These are phyloP conservation scores for Anisodus acutangulus DNA, from an alignment of 257 asterid genomes.

Conservation along the genomic window DNA sequence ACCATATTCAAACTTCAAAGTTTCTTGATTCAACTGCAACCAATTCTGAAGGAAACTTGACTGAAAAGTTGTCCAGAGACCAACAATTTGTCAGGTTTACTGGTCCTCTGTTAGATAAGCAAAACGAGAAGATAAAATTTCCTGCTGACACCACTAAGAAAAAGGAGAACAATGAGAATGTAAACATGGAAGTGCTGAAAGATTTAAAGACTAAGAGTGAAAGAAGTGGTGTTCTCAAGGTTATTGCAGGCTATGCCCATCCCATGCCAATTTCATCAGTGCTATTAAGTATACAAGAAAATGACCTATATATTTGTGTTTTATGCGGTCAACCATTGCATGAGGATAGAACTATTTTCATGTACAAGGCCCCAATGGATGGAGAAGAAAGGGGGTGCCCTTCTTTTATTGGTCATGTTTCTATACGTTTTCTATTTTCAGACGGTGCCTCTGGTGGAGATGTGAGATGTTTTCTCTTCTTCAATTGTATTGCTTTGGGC, in stretches of 20 bases:
- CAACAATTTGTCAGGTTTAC: constrained; percentile 43
- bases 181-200: constrained; percentile 38
- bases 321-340: constrained; percentile 60
- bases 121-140: constrained; percentile 40
- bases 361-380: constrained; percentile 59
- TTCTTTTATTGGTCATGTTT: constrained; percentile 68
- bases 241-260: constrained; percentile 66
- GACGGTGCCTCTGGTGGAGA: constrained; percentile 56
- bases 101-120: constrained; percentile 42
- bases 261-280: constrained; percentile 73
- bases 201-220: constrained; percentile 40
- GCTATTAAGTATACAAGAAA: constrained; percentile 61
- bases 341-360: constrained; percentile 56
- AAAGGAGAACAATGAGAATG: constrained; percentile 44
- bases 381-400: constrained; percentile 71
- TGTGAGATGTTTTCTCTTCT: constrained; percentile 54
- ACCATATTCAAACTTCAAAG: constrained; percentile 29
- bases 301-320: constrained; percentile 65
- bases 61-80: constrained; percentile 35
- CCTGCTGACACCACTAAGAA: constrained; percentile 38
- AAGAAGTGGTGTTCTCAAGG: constrained; percentile 49
- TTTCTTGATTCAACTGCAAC: constrained; percentile 31
- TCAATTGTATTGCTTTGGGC: not conserved
- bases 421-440: constrained; percentile 53
- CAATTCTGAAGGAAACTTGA: constrained; percentile 6